phyloP scores from a whole-genome alignment of 192 early-diverging fungal genomes.

The Radiomyces spectabilis region DNA sequence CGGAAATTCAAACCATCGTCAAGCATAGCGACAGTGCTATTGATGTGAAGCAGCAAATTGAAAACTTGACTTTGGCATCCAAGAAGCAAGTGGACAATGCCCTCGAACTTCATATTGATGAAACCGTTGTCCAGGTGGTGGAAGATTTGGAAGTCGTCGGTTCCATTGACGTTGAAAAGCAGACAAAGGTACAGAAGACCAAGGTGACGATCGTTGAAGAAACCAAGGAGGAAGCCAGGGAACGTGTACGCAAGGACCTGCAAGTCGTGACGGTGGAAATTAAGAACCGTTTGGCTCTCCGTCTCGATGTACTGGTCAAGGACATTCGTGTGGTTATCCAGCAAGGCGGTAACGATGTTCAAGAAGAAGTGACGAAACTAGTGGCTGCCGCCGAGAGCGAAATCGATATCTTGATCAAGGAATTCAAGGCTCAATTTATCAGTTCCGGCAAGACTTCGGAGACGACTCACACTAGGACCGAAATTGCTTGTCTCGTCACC shows the following conservation, averaged over 20 bases:
- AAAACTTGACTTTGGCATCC: slow-evolving; percentile 3
- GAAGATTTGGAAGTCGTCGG: no score
- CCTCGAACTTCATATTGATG: slow-evolving; percentile 10
- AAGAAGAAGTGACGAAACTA: no score
- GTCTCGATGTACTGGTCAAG: slow-evolving; percentile 6
- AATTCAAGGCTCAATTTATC: slow-evolving; percentile 4
- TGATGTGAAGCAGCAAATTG: slow-evolving; percentile 10
- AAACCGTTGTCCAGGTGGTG: no score
- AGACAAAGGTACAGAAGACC: no score
- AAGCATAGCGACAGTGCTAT: no score
- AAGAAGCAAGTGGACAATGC: slow-evolving; percentile 9
- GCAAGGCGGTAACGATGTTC: no score
- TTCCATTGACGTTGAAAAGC: no score
- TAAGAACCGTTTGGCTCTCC: not conserved
- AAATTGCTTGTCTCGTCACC: slow-evolving; percentile 1
- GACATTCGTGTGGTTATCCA: no score
- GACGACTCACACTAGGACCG: not conserved
- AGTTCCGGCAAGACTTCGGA: not conserved
- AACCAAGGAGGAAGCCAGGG: slow-evolving; percentile 3
- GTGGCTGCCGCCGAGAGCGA: no score
- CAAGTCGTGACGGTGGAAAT: not conserved
- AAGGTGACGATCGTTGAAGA: not conserved
- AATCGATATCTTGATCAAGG: no score
- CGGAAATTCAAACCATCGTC: no score
- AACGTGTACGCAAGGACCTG: slow-evolving; percentile 1